phyloP scores from a whole-genome alignment of 2,329 filamentous ascomycete species.

The Colletotrichum caudatum region DNA sequence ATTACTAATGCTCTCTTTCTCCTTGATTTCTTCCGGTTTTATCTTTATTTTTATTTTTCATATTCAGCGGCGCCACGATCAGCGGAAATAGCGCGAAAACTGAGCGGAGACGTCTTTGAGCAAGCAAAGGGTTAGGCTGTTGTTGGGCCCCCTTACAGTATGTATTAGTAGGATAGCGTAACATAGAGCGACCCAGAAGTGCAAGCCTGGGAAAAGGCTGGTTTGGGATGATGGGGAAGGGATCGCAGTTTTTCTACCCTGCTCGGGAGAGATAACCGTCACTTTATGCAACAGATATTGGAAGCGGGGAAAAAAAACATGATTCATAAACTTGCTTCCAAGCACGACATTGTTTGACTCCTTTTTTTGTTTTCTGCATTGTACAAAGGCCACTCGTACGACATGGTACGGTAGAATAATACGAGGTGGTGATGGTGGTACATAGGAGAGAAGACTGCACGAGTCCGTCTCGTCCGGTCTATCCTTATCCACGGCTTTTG shows the following conservation, averaged over 20 bases:
- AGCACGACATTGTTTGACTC: background rate
- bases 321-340: background rate
- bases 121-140: constrained; percentile 15
- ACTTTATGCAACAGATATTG: constrained; percentile 25
- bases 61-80: constrained; percentile 17
- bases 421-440: background rate
- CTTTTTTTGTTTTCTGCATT: constrained; percentile 1
- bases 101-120: constrained; percentile 21
- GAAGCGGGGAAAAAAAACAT: no score
- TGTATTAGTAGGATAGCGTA: constrained; percentile 50
- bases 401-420: background rate
- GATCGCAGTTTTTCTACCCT: background rate
- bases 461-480: background rate
- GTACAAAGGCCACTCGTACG: constrained; percentile 17
- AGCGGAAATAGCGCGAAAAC: constrained; percentile 26
- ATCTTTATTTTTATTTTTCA: constrained; percentile 1
- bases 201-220: constrained; percentile 28
- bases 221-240: constrained; percentile 8
- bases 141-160: constrained; percentile 7
- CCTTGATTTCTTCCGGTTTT: background rate
- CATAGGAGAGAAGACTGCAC: background rate
- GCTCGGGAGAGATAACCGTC: constrained; percentile 6
- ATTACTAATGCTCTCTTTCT: background rate
- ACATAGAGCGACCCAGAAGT: constrained; percentile 44
- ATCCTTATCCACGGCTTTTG: background rate